A percentile compares a stretch with the other conserved stretches of the same genome.
phyloP scores from a whole-genome alignment of 805 yeast species.

The Brettanomyces sp. region DNA sequence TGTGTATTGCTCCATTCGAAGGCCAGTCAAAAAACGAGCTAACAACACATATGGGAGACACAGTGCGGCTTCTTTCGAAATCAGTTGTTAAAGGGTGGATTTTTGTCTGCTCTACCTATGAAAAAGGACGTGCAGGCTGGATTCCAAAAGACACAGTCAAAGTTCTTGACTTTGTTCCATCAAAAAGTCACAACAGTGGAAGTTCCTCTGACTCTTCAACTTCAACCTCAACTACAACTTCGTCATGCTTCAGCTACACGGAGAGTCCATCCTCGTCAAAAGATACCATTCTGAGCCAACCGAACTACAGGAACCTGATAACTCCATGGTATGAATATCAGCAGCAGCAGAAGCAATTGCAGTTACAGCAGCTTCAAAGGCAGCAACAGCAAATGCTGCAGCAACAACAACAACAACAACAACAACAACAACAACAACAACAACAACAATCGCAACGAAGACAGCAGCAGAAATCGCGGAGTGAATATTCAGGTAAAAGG shows the following conservation, averaged over 20 bases:
- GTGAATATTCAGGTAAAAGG: too few relatives aligned
- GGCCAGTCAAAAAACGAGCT: slow-evolving; percentile 29
- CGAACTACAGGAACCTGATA: neutral
- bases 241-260: too few relatives aligned
- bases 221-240: neutral
- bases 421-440: too few relatives aligned
- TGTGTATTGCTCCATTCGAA: slow-evolving; percentile 3
- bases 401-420: too few relatives aligned
- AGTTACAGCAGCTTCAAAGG: too few relatives aligned
- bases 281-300: too few relatives aligned
- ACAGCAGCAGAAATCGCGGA: too few relatives aligned
- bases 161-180: slow-evolving; percentile 1
- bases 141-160: slow-evolving; percentile 37
- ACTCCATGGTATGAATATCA: neutral
- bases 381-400: too few relatives aligned
- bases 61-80: slow-evolving; percentile 38
- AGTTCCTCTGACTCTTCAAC: slow-evolving; percentile 1
- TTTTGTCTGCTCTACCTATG: slow-evolving; percentile 44
- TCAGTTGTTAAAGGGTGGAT: slow-evolving; percentile 43
- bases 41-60: slow-evolving; percentile 39
- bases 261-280: too few relatives aligned
- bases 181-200: neutral
- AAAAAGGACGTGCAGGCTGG: slow-evolving; percentile 36
- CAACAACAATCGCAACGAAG: too few relatives aligned
- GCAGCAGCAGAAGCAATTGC: neutral